A percentile compares a stretch with the other conserved stretches of the same genome.
Evolutionary conservation across 345 rosid genomes (phyloP).

Genomic region (Cardamine resedifolia): DNA sequence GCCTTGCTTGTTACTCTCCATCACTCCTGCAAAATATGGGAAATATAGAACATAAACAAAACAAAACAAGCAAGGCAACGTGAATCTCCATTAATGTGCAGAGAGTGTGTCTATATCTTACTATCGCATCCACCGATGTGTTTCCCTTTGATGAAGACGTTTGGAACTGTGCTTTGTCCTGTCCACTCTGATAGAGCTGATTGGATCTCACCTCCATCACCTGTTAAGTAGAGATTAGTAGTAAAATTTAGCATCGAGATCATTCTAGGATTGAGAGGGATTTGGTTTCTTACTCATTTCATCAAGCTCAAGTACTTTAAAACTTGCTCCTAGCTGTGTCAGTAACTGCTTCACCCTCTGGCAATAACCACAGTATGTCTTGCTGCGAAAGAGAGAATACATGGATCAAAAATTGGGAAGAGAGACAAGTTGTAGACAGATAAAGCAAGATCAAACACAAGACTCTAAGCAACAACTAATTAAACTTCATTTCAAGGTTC

Average conservation of each 20-base stretch:
- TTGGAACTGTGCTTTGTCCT: slow-evolving; percentile 61
- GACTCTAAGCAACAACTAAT: background rate
- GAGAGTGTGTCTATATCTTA: slow-evolving; percentile 32
- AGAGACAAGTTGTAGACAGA: background rate
- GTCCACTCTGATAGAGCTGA: slow-evolving; percentile 62
- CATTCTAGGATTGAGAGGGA: background rate
- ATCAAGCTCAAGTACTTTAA: slow-evolving; percentile 35
- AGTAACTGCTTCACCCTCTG: slow-evolving; percentile 32
- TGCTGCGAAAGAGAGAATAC: slow-evolving; percentile 46
- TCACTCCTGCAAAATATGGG: slow-evolving; percentile 45
- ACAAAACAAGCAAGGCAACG: background rate
- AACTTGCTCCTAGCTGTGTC: slow-evolving; percentile 32
- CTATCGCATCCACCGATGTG: slow-evolving; percentile 74
- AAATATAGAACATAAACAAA: background rate
- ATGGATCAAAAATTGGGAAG: background rate
- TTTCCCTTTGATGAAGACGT: slow-evolving; percentile 66
- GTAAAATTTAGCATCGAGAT: background rate
- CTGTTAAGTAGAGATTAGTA: background rate
- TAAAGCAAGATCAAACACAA: background rate
- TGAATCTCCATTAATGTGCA: background rate
- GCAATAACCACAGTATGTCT: slow-evolving; percentile 66
- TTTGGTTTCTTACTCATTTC: slow-evolving; percentile 32
- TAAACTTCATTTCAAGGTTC: background rate
- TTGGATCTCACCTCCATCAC: slow-evolving; percentile 42
- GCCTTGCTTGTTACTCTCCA: slow-evolving; percentile 53